Percentiles rank a stretch among this genome's conserved stretches.
phyloP scores from a whole-genome alignment of 805 yeast genomes.

The Torulaspora delbrueckii region DNA sequence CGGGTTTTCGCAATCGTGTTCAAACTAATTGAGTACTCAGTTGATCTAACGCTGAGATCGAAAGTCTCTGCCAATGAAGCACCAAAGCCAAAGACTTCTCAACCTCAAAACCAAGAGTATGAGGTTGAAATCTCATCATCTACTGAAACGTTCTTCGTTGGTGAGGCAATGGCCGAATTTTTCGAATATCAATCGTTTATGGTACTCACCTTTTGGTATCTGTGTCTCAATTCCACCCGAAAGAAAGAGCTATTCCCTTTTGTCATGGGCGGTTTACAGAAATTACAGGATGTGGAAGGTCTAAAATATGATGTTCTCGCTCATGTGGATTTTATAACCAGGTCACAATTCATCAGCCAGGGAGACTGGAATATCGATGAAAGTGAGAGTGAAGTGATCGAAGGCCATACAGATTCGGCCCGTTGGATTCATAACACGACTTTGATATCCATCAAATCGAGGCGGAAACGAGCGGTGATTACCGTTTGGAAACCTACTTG shows the following conservation, averaged over 20 bases:
- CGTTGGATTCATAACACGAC: conserved; percentile 11
- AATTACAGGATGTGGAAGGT: conserved; percentile 37
- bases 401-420: not conserved
- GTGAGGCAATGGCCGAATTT: conserved; percentile 55
- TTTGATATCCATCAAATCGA: conserved; percentile 9
- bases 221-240: conserved; percentile 55
- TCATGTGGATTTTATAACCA: conserved; percentile 58
- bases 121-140: conserved; percentile 53
- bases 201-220: conserved; percentile 67
- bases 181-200: conserved; percentile 58
- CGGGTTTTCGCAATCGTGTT: conserved; percentile 81
- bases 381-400: not conserved
- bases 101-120: conserved; percentile 38
- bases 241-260: conserved; percentile 59
- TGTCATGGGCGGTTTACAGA: conserved; percentile 51
- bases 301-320: conserved; percentile 51
- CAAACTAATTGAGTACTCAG: conserved; percentile 67
- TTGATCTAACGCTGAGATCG: conserved; percentile 39
- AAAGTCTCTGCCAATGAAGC: conserved; percentile 1
- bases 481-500: conserved; percentile 12
- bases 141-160: conserved; percentile 42
- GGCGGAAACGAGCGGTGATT: conserved; percentile 1
- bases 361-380: not conserved
- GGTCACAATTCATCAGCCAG: conserved; percentile 53
- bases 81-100: not conserved